phyloP scores from a whole-genome alignment of 768 basidiomycete genomes.

The Naganishia vishniacii region DNA sequence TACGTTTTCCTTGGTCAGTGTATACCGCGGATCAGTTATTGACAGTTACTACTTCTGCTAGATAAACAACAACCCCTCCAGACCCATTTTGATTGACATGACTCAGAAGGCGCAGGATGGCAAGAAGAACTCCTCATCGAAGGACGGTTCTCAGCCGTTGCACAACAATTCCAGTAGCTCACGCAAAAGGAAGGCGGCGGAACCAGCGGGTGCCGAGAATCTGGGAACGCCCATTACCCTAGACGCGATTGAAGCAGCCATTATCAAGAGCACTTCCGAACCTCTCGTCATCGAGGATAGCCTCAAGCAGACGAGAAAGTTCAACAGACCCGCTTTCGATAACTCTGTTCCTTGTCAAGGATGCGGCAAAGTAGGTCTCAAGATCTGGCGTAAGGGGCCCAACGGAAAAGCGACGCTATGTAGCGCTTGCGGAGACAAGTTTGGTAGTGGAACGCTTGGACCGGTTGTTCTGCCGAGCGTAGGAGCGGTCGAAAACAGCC shows the following conservation, averaged over 20 bases:
- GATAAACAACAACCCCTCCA: neutral
- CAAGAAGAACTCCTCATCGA: neutral
- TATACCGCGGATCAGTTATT: neutral
- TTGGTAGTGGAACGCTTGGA: neutral
- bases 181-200: conserved; percentile 1
- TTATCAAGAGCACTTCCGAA: neutral
- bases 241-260: conserved; percentile 1
- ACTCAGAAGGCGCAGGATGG: neutral
- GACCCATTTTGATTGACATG: neutral
- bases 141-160: neutral
- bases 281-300: neutral
- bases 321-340: neutral
- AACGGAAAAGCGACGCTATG: conserved; percentile 5
- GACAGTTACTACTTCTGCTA: neutral
- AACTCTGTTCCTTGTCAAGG: conserved; percentile 1
- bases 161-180: neutral
- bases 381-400: conserved; percentile 8
- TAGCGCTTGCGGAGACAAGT: conserved; percentile 15
- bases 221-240: conserved; percentile 4
- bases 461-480: neutral
- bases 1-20: neutral
- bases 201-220: neutral
- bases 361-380: neutral
- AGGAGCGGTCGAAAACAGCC: neutral
- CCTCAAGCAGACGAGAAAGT: neutral